Percentiles rank a stretch among this genome's conserved stretches.
These are phyloP conservation scores for Flueggea neowawraea DNA, from an alignment of 441 rosid genomes.

Conservation along the genomic window DNA sequence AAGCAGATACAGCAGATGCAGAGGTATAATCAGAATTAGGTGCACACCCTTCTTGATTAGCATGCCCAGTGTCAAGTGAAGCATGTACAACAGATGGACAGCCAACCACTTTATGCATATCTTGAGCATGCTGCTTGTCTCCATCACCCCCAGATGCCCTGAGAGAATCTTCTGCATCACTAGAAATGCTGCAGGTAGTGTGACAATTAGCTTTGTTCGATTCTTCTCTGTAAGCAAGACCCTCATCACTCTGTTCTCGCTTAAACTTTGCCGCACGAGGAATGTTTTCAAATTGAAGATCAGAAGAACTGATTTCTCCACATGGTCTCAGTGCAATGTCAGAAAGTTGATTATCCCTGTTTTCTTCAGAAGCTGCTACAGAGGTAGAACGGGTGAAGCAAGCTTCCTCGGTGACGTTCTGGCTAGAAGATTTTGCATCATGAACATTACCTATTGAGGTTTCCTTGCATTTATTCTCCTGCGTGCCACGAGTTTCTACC, in stretches of 20 bases:
- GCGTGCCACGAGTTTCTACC: slow-evolving; percentile 3
- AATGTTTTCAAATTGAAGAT: neutral
- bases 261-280: neutral
- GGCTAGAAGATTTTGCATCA: slow-evolving; percentile 5
- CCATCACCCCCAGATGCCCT: slow-evolving; percentile 5
- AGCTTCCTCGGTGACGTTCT: neutral
- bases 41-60: slow-evolving; percentile 11
- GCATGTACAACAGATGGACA: slow-evolving; percentile 7
- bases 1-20: slow-evolving; percentile 6
- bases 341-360: neutral
- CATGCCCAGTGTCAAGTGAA: slow-evolving; percentile 14
- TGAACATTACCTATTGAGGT: slow-evolving; percentile 2
- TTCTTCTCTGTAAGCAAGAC: slow-evolving; percentile 1
- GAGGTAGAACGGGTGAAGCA: slow-evolving; percentile 1
- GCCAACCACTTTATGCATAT: slow-evolving; percentile 3
- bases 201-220: slow-evolving; percentile 15
- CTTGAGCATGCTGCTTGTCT: slow-evolving; percentile 13
- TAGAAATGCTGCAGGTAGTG: neutral
- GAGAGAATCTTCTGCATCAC: slow-evolving; percentile 10
- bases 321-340: slow-evolving; percentile 1
- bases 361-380: slow-evolving; percentile 3
- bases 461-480: slow-evolving; percentile 1
- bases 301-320: slow-evolving; percentile 6
- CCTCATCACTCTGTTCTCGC: neutral
- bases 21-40: slow-evolving; percentile 10